A percentile compares a stretch with the other conserved stretches of the same genome.
Evolutionary conservation across 768 basidiomycete species (phyloP).

Genomic region (Collybiopsis confluens): DNA sequence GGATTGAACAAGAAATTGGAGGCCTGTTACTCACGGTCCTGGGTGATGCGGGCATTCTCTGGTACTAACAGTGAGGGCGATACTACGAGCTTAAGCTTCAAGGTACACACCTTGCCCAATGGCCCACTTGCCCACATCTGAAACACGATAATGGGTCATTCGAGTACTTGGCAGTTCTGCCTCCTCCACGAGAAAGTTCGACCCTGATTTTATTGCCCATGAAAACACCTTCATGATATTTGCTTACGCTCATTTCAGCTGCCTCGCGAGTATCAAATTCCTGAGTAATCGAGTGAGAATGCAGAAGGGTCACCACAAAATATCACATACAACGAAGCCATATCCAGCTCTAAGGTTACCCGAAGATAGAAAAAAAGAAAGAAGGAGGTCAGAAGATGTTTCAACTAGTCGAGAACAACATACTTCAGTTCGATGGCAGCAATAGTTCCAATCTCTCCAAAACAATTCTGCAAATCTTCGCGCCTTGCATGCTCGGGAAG

Average conservation of each 20-base stretch:
- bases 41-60: constrained; percentile 72
- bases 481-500: constrained; percentile 82
- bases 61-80: not conserved
- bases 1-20: not conserved
- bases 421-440: constrained; percentile 80
- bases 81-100: not conserved
- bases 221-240: constrained; percentile 86
- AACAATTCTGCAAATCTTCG: constrained; percentile 82
- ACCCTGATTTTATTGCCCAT: constrained; percentile 93
- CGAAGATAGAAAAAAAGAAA: not conserved
- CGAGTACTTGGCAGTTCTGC: constrained; percentile 73
- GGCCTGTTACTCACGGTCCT: constrained; percentile 43
- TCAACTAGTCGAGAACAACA: constrained; percentile 23
- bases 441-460: constrained; percentile 79
- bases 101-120: constrained; percentile 76
- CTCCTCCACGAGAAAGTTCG: constrained; percentile 80
- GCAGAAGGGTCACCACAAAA: not conserved
- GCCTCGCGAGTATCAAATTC: constrained; percentile 81
- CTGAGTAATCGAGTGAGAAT: constrained; percentile 30
- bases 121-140: constrained; percentile 79
- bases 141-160: constrained; percentile 89
- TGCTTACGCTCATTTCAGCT: constrained; percentile 82
- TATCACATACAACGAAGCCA: constrained; percentile 76
- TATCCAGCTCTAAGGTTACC: constrained; percentile 71
- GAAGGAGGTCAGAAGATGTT: constrained; percentile 6